These are phyloP conservation scores for Acacia melanoxylon DNA, from an alignment of 306 rosid genomes.

Conservation along the genomic window DNA sequence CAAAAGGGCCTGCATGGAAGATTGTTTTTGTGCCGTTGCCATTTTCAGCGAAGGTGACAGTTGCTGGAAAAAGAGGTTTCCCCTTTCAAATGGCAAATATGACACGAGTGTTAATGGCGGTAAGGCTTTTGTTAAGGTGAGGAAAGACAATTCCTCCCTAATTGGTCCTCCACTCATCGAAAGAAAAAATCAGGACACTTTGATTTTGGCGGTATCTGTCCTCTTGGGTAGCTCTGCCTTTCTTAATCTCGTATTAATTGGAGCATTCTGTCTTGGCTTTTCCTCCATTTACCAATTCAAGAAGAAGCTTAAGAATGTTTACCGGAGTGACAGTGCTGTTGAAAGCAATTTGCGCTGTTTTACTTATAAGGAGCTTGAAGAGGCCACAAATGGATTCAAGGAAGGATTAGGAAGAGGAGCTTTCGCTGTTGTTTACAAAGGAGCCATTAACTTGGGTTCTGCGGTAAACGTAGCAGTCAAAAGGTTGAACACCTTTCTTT, in stretches of 20 bases:
- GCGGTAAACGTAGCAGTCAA: conserved; percentile 42
- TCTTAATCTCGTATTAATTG: conserved; percentile 33
- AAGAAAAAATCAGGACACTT: conserved; percentile 26
- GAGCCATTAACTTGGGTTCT: conserved; percentile 24
- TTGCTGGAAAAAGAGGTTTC: conserved; percentile 54
- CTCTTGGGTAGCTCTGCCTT: conserved; percentile 46
- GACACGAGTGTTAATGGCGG: conserved; percentile 28
- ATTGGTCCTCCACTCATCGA: conserved; percentile 4
- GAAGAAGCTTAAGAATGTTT: conserved; percentile 14
- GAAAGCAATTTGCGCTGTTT: conserved; percentile 38
- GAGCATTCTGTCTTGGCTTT: conserved; percentile 20
- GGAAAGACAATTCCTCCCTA: conserved; percentile 40
- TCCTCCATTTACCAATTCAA: conserved; percentile 1
- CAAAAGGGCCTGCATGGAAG: conserved; percentile 41
- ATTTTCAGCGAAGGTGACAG: conserved; percentile 27
- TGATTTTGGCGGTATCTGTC: conserved; percentile 34
- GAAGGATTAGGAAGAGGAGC: conserved; percentile 36
- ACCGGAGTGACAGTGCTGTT: neutral
- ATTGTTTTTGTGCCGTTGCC: conserved; percentile 53
- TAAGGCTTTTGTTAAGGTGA: conserved; percentile 42
- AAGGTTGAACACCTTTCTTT: conserved; percentile 35
- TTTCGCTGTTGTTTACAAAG: conserved; percentile 47
- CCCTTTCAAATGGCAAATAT: conserved; percentile 50
- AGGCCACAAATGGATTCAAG: conserved; percentile 39
- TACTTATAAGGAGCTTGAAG: conserved; percentile 40